Percentiles rank a stretch among this genome's conserved stretches.
Evolutionary conservation across 2,329 filamentous ascomycete genomes (phyloP).

Genomic region (Xylaria sp.): DNA sequence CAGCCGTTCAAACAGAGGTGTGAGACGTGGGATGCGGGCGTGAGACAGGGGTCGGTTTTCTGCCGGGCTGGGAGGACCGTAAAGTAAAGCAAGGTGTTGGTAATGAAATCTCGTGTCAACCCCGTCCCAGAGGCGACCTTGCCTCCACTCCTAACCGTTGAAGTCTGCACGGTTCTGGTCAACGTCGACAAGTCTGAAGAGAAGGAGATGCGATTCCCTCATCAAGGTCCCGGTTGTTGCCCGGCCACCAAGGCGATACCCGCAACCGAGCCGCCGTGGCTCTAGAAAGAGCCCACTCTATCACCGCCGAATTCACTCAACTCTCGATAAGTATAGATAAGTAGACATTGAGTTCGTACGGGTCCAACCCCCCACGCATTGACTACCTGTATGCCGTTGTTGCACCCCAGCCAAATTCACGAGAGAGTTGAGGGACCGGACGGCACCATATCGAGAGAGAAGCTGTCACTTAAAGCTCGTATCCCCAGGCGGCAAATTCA

Average conservation of each 20-base stretch:
- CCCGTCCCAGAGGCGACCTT: background rate
- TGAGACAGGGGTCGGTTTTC: background rate
- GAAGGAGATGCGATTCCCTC: background rate
- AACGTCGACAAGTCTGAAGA: background rate
- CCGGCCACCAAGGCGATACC: no score
- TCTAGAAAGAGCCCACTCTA: background rate
- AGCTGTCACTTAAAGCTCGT: background rate
- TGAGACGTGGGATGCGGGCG: background rate
- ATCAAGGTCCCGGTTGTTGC: background rate
- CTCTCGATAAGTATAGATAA: background rate
- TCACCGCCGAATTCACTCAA: background rate
- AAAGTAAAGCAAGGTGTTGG: background rate
- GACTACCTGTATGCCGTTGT: background rate
- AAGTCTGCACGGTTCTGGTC: background rate
- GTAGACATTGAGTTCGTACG: background rate
- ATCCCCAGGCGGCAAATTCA: conserved; percentile 16
- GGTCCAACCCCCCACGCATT: background rate
- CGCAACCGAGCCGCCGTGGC: background rate
- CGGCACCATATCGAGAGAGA: background rate
- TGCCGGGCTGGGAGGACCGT: background rate
- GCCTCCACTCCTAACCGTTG: background rate
- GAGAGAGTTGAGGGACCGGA: no score
- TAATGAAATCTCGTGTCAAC: background rate
- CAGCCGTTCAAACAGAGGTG: conserved; percentile 14
- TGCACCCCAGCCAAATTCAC: no score